These are phyloP conservation scores for Boeremia lycopersici DNA, from an alignment of 2,329 filamentous ascomycete species.

Conservation along the genomic window DNA sequence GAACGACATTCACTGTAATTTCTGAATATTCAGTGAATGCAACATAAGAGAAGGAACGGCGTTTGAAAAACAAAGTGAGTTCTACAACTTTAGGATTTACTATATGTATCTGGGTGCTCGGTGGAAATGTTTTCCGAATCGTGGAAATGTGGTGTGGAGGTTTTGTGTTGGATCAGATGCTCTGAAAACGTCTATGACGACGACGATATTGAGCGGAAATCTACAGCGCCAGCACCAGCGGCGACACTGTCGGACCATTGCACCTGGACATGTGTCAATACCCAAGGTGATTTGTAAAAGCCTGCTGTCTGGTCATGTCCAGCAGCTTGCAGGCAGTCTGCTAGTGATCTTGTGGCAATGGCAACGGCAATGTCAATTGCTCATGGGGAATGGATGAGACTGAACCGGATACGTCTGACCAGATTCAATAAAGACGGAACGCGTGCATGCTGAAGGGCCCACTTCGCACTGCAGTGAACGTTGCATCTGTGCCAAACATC, in stretches of 20 bases:
- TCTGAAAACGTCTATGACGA: constrained; percentile 34
- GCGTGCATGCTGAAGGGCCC: neutral
- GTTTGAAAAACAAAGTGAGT: no score
- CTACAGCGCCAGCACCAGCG: constrained; percentile 26
- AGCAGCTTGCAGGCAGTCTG: neutral
- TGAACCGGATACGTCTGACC: neutral
- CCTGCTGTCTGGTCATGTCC: neutral
- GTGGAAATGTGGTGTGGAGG: neutral
- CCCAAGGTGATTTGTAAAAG: constrained; percentile 5
- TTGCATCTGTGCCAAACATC: constrained; percentile 12
- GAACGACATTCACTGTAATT: no score
- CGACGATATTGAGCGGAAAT: constrained; percentile 25
- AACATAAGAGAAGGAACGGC: no score
- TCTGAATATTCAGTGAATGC: no score
- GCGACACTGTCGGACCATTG: constrained; percentile 11
- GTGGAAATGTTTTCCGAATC: constrained; percentile 13
- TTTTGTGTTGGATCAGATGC: constrained; percentile 19
- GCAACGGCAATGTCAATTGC: neutral
- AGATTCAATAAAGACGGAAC: neutral
- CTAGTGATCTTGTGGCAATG: constrained; percentile 2
- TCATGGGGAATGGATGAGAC: neutral
- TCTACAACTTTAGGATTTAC: no score
- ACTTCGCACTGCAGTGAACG: constrained; percentile 7
- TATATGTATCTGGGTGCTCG: no score
- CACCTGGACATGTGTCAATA: constrained; percentile 7